These are phyloP conservation scores for Magnusiomyces ingens DNA, from an alignment of 1,139 yeast genomes.

Conservation along the genomic window DNA sequence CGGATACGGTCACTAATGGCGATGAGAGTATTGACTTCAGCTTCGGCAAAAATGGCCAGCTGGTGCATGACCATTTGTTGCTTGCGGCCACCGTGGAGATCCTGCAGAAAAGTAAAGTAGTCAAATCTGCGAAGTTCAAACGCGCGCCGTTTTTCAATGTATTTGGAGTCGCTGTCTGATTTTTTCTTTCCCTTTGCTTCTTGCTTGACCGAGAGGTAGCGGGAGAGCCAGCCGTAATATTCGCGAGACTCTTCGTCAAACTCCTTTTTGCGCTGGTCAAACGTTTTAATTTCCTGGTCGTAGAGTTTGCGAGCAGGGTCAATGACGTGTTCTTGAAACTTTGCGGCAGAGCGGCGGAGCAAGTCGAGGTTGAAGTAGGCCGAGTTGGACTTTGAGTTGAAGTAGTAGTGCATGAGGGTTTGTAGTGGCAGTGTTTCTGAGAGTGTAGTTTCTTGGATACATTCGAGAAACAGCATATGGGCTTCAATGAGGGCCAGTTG, in stretches of 20 bases:
- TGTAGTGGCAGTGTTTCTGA: conserved; percentile 32
- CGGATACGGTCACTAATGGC: conserved; percentile 23
- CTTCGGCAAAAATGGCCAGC: conserved; percentile 35
- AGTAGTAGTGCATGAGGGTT: conserved; percentile 30
- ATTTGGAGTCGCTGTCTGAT: conserved; percentile 50
- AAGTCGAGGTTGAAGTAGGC: conserved; percentile 22
- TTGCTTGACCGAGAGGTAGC: conserved; percentile 60
- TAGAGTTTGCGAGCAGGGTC: conserved; percentile 37
- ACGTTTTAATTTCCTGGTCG: conserved; percentile 38
- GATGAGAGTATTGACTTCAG: conserved; percentile 28
- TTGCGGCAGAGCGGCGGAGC: conserved; percentile 21
- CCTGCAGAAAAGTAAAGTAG: conserved; percentile 58
- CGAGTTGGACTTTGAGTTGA: conserved; percentile 21
- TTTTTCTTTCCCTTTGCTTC: conserved; percentile 35
- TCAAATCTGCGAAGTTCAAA: conserved; percentile 70
- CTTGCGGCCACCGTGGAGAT: conserved; percentile 47
- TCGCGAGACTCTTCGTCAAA: conserved; percentile 71
- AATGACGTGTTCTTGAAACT: conserved; percentile 31
- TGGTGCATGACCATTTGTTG: conserved; percentile 37
- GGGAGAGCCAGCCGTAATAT: conserved; percentile 67
- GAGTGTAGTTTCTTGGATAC: conserved; percentile 25
- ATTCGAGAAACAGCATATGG: conserved; percentile 30
- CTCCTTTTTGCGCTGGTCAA: conserved; percentile 42
- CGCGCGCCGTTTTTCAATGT: conserved; percentile 48
- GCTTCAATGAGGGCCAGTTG: conserved; percentile 34